Conservation (phyloP, 371 early-diverging fungal species). For the Mortierella polycephala region DNA sequence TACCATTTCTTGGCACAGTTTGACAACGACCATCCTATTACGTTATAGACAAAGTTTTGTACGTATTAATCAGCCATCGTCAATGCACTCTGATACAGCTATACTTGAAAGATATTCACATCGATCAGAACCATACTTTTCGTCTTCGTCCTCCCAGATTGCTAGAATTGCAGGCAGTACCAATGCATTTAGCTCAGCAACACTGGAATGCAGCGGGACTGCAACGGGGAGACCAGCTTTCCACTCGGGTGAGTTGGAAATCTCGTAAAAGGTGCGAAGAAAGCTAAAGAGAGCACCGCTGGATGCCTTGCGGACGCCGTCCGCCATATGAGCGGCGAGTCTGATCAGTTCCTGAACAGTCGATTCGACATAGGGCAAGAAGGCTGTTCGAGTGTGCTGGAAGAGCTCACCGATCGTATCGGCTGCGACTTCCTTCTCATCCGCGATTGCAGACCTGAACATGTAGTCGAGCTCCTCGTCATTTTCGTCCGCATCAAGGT, state of each 20-base stretch:
- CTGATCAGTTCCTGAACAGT: constrained; percentile 71
- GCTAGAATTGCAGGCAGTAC: constrained; percentile 76
- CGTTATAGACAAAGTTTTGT: not conserved
- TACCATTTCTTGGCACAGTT: constrained; percentile 77
- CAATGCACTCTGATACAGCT: not conserved
- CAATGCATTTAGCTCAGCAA: constrained; percentile 71
- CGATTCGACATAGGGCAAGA: constrained; percentile 87
- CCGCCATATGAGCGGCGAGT: constrained; percentile 77
- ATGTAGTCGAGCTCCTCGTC: constrained; percentile 69
- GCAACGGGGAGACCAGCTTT: constrained; percentile 74
- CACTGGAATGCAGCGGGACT: constrained; percentile 79
- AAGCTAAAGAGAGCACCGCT: constrained; percentile 78
- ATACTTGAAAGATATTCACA: not conserved
- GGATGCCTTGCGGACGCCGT: constrained; percentile 86
- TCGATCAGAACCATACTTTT: constrained; percentile 58
- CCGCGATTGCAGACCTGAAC: constrained; percentile 86
- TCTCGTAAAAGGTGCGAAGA: constrained; percentile 76
- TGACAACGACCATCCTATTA: constrained; percentile 76
- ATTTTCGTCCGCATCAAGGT: constrained; percentile 63
- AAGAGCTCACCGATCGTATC: constrained; percentile 90
- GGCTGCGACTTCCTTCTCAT: constrained; percentile 92
- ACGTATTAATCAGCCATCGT: not conserved
- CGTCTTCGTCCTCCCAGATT: constrained; percentile 86
- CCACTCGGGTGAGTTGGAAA: constrained; percentile 77
- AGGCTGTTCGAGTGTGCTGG: constrained; percentile 76